phyloP scores from a whole-genome alignment of 2,329 filamentous ascomycete genomes.

The Calonectria montana region DNA sequence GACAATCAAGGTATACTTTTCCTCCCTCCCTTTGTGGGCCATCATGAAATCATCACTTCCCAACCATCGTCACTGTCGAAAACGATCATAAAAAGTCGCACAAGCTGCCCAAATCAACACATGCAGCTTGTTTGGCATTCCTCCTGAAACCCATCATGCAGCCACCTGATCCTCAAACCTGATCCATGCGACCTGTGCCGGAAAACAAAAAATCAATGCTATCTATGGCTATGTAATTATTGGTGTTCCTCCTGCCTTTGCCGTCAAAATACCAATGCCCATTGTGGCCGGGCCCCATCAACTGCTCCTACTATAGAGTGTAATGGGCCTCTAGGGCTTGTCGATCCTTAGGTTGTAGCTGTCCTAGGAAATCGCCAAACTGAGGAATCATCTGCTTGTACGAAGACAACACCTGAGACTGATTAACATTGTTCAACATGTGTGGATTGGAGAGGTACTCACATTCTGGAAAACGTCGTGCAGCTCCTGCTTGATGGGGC shows the following conservation, averaged over 20 bases:
- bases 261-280: slow-evolving; percentile 19
- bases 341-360: slow-evolving; percentile 62
- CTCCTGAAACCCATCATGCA: slow-evolving; percentile 31
- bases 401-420: slow-evolving; percentile 59
- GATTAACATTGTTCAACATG: slow-evolving; percentile 12
- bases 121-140: slow-evolving; percentile 29
- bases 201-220: slow-evolving; percentile 40
- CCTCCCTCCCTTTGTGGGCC: slow-evolving; percentile 21
- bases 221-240: slow-evolving; percentile 47
- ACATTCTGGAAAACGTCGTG: slow-evolving; percentile 83
- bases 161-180: slow-evolving; percentile 20
- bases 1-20: slow-evolving; percentile 30
- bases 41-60: slow-evolving; percentile 13
- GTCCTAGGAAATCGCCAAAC: slow-evolving; percentile 65
- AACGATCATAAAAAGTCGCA: slow-evolving; percentile 6
- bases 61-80: slow-evolving; percentile 5
- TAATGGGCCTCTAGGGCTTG: slow-evolving; percentile 62
- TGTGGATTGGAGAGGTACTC: slow-evolving; percentile 45
- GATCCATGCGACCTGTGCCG: slow-evolving; percentile 40
- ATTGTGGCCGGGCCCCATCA: not conserved
- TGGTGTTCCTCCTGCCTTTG: slow-evolving; percentile 20
- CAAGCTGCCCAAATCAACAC: slow-evolving; percentile 7
- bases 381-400: slow-evolving; percentile 71
- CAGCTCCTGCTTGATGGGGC: slow-evolving; percentile 72
- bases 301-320: slow-evolving; percentile 47